phyloP scores from a whole-genome alignment of 2,329 filamentous ascomycete genomes.

The Penicillium nordicum region DNA sequence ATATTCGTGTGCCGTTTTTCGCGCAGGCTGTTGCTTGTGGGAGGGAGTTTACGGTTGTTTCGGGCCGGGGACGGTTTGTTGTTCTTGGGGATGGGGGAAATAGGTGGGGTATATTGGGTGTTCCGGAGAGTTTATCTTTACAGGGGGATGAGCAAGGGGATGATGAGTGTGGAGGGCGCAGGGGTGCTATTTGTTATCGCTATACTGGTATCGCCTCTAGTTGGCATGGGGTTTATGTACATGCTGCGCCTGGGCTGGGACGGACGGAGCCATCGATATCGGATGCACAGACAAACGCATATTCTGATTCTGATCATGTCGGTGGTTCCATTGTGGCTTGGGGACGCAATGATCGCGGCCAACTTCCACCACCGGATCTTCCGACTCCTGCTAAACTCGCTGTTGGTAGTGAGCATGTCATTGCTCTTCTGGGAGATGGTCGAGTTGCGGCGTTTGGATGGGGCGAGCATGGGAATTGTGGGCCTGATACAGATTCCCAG shows the following conservation, averaged over 20 bases:
- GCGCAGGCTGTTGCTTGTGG: slow-evolving; percentile 70
- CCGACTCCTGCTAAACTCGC: slow-evolving; percentile 63
- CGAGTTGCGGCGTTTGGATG: slow-evolving; percentile 86
- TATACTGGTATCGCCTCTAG: slow-evolving; percentile 69
- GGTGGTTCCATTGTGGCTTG: slow-evolving; percentile 62
- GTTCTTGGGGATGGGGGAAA: slow-evolving; percentile 65
- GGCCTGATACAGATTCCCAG: slow-evolving; percentile 58
- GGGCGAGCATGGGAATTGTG: slow-evolving; percentile 98
- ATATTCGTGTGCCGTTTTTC: slow-evolving; percentile 60
- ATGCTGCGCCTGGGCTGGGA: slow-evolving; percentile 34
- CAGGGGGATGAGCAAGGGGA: slow-evolving; percentile 17
- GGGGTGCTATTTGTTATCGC: slow-evolving; percentile 50
- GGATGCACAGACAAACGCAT: not conserved
- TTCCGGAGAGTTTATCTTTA: slow-evolving; percentile 43
- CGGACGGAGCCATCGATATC: not conserved
- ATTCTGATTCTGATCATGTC: slow-evolving; percentile 42
- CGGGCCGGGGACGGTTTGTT: slow-evolving; percentile 56
- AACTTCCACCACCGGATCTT: slow-evolving; percentile 64
- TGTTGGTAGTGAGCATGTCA: slow-evolving; percentile 84
- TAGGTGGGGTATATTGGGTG: slow-evolving; percentile 63
- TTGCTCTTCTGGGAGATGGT: slow-evolving; percentile 64
- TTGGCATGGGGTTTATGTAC: slow-evolving; percentile 77
- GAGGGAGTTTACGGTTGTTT: slow-evolving; percentile 77
- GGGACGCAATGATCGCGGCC: slow-evolving; percentile 83
- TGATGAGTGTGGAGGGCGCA: not conserved